These are phyloP conservation scores for Straminergon stramineum DNA, from an alignment of 225 moss, liverwort and hornwort species.

Conservation along the genomic window DNA sequence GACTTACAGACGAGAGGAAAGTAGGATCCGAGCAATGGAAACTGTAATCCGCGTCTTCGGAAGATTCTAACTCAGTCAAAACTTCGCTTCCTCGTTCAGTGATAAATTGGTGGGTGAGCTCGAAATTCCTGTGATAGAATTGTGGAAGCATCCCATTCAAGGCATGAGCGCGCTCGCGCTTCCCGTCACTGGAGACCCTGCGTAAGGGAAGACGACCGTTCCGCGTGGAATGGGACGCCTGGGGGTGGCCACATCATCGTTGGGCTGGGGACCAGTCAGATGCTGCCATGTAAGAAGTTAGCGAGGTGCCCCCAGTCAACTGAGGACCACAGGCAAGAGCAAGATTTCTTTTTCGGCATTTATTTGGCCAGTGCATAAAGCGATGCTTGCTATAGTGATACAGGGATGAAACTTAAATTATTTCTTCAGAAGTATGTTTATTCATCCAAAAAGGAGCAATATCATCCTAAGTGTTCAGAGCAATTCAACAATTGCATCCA, in stretches of 20 bases:
- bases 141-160: neutral
- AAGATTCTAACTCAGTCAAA: no score
- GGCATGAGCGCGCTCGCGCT: neutral
- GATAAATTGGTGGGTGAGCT: neutral
- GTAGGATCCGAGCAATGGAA: neutral
- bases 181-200: neutral
- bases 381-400: neutral
- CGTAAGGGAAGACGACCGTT: neutral
- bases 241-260: neutral
- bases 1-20: neutral
- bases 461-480: neutral
- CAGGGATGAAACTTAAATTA: neutral
- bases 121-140: neutral
- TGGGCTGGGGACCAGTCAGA: neutral
- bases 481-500: neutral
- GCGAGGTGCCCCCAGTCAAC: neutral
- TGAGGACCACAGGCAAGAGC: no score
- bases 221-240: neutral
- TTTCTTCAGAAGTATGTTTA: neutral
- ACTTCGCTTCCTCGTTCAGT: neutral
- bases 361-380: neutral
- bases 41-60: neutral
- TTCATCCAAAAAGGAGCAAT: neutral
- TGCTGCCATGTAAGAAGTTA: conserved; percentile 1
- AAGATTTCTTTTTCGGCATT: neutral